These are phyloP conservation scores for Venturia asperata DNA, from an alignment of 2,329 filamentous ascomycete genomes.

Conservation along the genomic window DNA sequence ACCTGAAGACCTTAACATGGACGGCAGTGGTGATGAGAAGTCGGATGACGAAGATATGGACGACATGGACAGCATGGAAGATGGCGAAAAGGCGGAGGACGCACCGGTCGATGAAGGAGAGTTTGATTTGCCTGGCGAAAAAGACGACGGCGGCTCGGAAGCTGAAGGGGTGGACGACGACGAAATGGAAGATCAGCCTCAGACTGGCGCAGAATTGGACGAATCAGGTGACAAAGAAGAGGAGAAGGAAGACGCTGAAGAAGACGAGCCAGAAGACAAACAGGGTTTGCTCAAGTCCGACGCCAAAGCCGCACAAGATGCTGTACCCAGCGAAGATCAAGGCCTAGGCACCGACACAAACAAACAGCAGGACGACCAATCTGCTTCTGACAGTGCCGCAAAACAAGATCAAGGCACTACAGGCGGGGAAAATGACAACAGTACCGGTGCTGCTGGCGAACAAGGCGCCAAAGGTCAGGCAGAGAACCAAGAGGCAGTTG, in stretches of 20 bases:
- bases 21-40: conserved; percentile 51
- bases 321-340: conserved; percentile 56
- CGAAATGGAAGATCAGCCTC: conserved; percentile 27
- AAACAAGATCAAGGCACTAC: conserved; percentile 61
- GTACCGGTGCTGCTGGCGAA: conserved; percentile 57
- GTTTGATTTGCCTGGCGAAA: conserved; percentile 44
- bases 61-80: conserved; percentile 44
- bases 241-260: conserved; percentile 39
- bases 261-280: conserved; percentile 35
- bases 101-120: conserved; percentile 6
- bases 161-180: conserved; percentile 31
- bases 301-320: conserved; percentile 51
- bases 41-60: conserved; percentile 27
- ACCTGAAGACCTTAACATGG: conserved; percentile 80
- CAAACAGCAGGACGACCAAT: conserved; percentile 54
- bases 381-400: conserved; percentile 45
- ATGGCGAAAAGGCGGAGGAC: conserved; percentile 46
- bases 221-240: conserved; percentile 41
- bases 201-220: conserved; percentile 36
- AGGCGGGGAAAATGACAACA: conserved; percentile 57
- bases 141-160: conserved; percentile 32
- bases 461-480: conserved; percentile 46
- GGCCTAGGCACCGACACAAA: conserved; percentile 60
- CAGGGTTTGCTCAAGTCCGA: conserved; percentile 41
- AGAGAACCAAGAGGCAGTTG: conserved; percentile 31